Evolutionary conservation across 2,329 filamentous ascomycete species (phyloP), one percentile per base, ranked within the genome.

Genomic region (Aaosphaeria pasadenensis): DNA sequence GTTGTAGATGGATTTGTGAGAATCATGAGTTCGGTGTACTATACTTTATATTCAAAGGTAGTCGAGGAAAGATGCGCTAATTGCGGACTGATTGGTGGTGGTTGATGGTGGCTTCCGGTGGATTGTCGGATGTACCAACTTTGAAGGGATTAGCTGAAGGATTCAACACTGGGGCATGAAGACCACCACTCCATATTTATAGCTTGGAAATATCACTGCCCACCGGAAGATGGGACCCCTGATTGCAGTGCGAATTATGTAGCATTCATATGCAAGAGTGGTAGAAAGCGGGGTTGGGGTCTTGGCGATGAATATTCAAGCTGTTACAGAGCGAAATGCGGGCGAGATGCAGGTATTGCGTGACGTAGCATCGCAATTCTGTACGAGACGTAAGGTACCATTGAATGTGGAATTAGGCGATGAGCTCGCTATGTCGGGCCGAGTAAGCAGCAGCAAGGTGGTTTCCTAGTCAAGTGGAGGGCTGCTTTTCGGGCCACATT

Each of bases 91-190:
- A 24, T 24, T 24, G 17, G 17, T 24, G 17, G 17, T 24, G 17
- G 17, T 24, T 24, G 24, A 40, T 13, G 39, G 45, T 51, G 46
- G 40, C 33, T 43, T 36, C 24, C 32, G 52, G 43, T 39, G 32
- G 24, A 49, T 45, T 4, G 30, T 49, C 45, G 52, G 55, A 40
- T 47, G 41, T 30, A 56, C 57, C 50, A 58, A 55, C 58, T 51
- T 44, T 42, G 42, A 51, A 29, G 33, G 50, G 53, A 30, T 11
- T 40, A 47, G 45, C 33, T 9, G 35, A 53, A 44, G 13, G 31
- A 24, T 24, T 24, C 17, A 24, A 24, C 17, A 24, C 17, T 24
- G 17, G 17, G 17, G 17, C 17, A 24, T 24, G 17, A 24, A 24
- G 17, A 24, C 17, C 17, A 24, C 17, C 17, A 24, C 17, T 24